These are phyloP conservation scores for Botrytis sinoallii DNA, from an alignment of 2,329 filamentous ascomycete genomes.

Conservation along the genomic window DNA sequence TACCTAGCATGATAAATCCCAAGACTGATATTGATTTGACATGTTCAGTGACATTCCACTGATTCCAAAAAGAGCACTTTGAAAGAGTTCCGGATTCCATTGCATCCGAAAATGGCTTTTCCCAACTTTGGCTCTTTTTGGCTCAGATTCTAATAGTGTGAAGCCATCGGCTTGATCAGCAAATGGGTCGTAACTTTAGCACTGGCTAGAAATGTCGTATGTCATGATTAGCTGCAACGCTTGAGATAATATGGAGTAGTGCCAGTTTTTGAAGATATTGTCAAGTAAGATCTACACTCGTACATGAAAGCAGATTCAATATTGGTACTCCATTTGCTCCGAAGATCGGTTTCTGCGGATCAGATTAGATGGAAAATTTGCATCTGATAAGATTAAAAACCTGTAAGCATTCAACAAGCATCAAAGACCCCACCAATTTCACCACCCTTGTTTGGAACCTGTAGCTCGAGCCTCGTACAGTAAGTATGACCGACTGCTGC, in stretches of 20 bases:
- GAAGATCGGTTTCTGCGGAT: slow-evolving; percentile 10
- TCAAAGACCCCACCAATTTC: not conserved
- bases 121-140: not conserved
- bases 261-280: not conserved
- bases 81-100: not conserved
- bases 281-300: not conserved
- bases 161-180: not conserved
- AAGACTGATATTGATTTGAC: not conserved
- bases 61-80: not conserved
- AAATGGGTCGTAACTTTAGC: not conserved
- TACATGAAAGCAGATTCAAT: not conserved
- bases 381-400: slow-evolving; percentile 18
- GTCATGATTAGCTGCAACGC: not conserved
- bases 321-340: not conserved
- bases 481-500: not conserved
- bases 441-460: slow-evolving; percentile 6
- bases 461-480: not conserved
- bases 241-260: not conserved
- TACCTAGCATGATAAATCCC: not conserved
- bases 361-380: slow-evolving; percentile 17
- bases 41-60: not conserved
- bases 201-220: not conserved
- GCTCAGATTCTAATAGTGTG: not conserved
- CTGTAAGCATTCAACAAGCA: not conserved
- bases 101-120: not conserved